These are phyloP conservation scores for Alternaria gaisen DNA, from an alignment of 2,329 filamentous ascomycete species.

Conservation along the genomic window DNA sequence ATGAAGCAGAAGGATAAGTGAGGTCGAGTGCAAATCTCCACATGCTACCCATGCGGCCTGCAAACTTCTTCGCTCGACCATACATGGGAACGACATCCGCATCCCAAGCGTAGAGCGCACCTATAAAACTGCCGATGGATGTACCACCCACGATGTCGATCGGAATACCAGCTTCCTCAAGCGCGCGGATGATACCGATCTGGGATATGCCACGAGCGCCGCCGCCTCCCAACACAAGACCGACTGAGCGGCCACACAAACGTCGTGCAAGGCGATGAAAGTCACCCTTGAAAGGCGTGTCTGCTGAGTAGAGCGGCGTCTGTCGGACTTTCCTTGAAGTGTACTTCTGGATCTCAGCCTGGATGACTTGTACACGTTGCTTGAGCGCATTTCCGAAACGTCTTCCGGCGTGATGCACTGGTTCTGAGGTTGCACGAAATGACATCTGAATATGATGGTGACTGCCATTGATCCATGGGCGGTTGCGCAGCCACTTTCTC, in stretches of 20 bases:
- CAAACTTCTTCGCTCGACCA: slow-evolving; percentile 94
- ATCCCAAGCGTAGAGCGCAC: slow-evolving; percentile 92
- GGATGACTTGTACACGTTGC: slow-evolving; percentile 89
- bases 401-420: slow-evolving; percentile 76
- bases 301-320: slow-evolving; percentile 86
- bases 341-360: slow-evolving; percentile 98
- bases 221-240: slow-evolving; percentile 90
- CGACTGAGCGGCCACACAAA: slow-evolving; percentile 92
- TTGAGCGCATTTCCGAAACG: slow-evolving; percentile 87
- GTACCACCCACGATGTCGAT: slow-evolving; percentile 96
- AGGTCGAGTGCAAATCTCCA: slow-evolving; percentile 98
- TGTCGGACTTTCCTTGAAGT: slow-evolving; percentile 92
- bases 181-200: slow-evolving; percentile 89
- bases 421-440: slow-evolving; percentile 78
- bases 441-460: slow-evolving; percentile 98
- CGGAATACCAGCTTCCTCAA: slow-evolving; percentile 95
- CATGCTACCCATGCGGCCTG: slow-evolving; percentile 97
- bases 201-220: slow-evolving; percentile 92
- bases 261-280: slow-evolving; percentile 92
- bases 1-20: slow-evolving; percentile 95
- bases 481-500: slow-evolving; percentile 83
- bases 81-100: slow-evolving; percentile 98
- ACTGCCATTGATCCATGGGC: slow-evolving; percentile 97
- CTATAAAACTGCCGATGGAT: slow-evolving; percentile 95
- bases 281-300: slow-evolving; percentile 94